A percentile compares a stretch with the other conserved stretches of the same genome.
Conservation (phyloP, 106 monocot species). For the Allium fistulosum region DNA sequence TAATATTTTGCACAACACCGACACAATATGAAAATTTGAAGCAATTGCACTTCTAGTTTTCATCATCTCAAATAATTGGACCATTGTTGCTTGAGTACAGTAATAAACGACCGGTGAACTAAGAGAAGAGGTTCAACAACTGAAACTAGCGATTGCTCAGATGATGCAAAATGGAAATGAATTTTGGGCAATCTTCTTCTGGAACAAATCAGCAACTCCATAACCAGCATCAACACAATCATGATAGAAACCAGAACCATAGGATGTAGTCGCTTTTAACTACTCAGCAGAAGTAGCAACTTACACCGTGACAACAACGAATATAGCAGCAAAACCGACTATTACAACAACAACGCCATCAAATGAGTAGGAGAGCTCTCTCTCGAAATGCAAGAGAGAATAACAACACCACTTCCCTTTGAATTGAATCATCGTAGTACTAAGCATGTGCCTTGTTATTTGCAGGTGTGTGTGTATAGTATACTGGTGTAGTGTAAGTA, state of each 20-base stretch:
- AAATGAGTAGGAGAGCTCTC: constrained; percentile 14
- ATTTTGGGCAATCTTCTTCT: constrained; percentile 24
- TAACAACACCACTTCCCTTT: too few relatives aligned
- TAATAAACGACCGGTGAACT: constrained; percentile 48
- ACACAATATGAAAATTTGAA: too few relatives aligned
- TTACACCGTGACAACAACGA: too few relatives aligned
- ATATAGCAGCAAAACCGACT: constrained; percentile 50
- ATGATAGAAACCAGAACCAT: constrained; percentile 16
- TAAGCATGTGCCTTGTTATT: too few relatives aligned
- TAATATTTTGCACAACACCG: too few relatives aligned
- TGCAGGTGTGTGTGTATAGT: too few relatives aligned
- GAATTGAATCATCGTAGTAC: too few relatives aligned
- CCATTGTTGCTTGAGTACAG: constrained; percentile 9
- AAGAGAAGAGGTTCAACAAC: constrained; percentile 59
- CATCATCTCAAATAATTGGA: too few relatives aligned
- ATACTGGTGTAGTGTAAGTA: too few relatives aligned
- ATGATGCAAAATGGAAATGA: constrained; percentile 25
- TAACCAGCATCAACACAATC: constrained; percentile 14
- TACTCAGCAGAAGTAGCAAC: constrained; percentile 62
- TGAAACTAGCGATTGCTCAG: constrained; percentile 61
- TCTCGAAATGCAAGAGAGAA: constrained; percentile 15
- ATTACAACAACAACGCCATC: constrained; percentile 16
- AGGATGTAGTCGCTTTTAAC: constrained; percentile 58
- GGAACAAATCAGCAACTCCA: constrained; percentile 21
- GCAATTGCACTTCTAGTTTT: too few relatives aligned